Evolutionary conservation across 352 stramenopile species (phyloP).

Genomic region (Halophytophthora polymorphica): DNA sequence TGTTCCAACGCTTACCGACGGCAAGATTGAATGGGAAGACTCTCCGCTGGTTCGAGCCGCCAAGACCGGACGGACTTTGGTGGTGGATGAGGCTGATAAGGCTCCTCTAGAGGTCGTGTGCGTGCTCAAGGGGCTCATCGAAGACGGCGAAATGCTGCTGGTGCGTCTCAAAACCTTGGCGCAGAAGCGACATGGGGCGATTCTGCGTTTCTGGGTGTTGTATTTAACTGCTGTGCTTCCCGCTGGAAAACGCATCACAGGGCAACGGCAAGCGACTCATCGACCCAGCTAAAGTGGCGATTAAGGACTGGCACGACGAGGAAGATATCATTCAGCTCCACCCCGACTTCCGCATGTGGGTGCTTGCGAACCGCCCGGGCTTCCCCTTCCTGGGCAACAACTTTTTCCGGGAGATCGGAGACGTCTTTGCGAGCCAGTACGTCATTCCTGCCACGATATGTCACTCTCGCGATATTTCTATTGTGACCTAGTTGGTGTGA

Average conservation of each 20-base stretch:
- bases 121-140: conserved; percentile 94
- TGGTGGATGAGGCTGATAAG: conserved; percentile 97
- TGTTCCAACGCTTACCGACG: conserved; percentile 84
- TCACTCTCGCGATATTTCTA: background rate
- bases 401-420: conserved; percentile 92
- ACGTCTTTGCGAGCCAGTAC: conserved; percentile 92
- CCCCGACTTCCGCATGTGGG: conserved; percentile 91
- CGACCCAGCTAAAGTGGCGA: conserved; percentile 59
- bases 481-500: background rate
- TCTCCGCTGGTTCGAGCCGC: conserved; percentile 93
- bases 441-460: conserved; percentile 5
- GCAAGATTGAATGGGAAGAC: conserved; percentile 91
- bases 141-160: conserved; percentile 95
- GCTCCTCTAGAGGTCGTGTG: conserved; percentile 94
- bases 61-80: conserved; percentile 87
- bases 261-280: conserved; percentile 87
- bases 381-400: conserved; percentile 98
- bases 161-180: conserved; percentile 27
- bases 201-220: too few species aligned
- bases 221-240: background rate
- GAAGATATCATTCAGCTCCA: conserved; percentile 90
- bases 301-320: conserved; percentile 62
- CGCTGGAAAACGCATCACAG: conserved; percentile 15
- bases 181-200: too few species aligned
- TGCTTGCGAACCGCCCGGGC: conserved; percentile 94